Base-by-base conservation (phyloP, 75 land plant species). In the Chamaecyparis obtusa region DNA sequence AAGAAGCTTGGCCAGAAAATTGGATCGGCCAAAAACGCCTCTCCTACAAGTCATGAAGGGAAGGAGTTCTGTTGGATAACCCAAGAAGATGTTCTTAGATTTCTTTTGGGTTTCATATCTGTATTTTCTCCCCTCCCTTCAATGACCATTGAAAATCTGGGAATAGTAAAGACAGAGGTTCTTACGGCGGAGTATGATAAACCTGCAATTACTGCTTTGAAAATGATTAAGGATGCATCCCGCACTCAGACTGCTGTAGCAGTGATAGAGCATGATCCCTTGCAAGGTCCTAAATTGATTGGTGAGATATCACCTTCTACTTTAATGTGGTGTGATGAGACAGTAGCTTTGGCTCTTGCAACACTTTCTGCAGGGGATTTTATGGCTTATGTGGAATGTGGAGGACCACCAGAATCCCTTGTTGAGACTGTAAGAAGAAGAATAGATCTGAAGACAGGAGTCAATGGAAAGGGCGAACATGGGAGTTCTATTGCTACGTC, bases 251-350 rank as follows among this genome's bases (percentile, higher is more conserved):
- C 95, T 56, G 94, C 99, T 5, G 95, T 97, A 13, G 97, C 95
- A 4, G 95, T 94, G 39, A 71, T 94, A 36, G 87, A 91, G 8
- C 92, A 87, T 75, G 92, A 87, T 60, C 87, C 88, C 44, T 83
- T 15, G 17, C 49, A 88, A 17, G n/a, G 48, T 8, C 71, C 41
- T 27, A 82, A 91, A 54, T 85, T 97, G 57, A 87, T 94, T 16
- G 97, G 95, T 14, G 99, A 97, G 85, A 95, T 97, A 79, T 95
- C 99, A 15, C 93, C 94, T 56, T 89, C 87, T 84, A 92, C 94
- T 36, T 84, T 95, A 17, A 84, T 89, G 21, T 43, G 83, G 84
- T 94, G 95, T 85, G 93, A 92, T 88, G 95, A 92, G 85, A 85
- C 92, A 10, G 94, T 92, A 71, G 94, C 97, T 16, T 89, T 93